Conservation (phyloP, 2,329 filamentous ascomycete genomes). For the Claviceps sorghi region DNA sequence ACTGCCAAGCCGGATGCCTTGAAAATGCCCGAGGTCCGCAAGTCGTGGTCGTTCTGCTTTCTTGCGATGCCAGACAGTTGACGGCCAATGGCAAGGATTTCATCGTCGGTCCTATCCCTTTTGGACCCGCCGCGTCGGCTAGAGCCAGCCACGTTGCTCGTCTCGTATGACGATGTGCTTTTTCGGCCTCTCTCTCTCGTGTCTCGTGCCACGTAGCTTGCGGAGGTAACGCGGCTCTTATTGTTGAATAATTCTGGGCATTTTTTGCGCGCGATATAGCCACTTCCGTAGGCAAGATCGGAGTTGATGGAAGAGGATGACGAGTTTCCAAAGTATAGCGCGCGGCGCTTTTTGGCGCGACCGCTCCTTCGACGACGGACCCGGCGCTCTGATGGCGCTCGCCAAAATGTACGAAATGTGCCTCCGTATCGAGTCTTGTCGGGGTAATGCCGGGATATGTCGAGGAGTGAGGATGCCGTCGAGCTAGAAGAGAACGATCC, state of each 20-base stretch:
- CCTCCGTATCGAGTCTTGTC: conserved; percentile 34
- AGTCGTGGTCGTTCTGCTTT: conserved; percentile 35
- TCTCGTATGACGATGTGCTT: not conserved
- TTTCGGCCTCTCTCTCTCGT: not conserved
- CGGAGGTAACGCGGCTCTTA: conserved; percentile 2
- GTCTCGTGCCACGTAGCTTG: not conserved
- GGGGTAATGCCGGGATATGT: conserved; percentile 45
- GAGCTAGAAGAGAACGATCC: conserved; percentile 31
- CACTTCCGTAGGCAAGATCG: conserved; percentile 53
- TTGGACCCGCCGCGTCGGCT: conserved; percentile 6
- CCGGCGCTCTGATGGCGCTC: conserved; percentile 40
- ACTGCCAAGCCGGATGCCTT: conserved; percentile 17
- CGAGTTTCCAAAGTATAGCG: conserved; percentile 45
- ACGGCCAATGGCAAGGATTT: conserved; percentile 41
- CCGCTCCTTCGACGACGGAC: conserved; percentile 23
- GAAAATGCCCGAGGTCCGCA: conserved; percentile 23
- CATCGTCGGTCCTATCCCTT: conserved; percentile 35
- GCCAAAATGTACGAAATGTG: conserved; percentile 49
- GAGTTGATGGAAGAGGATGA: conserved; percentile 54
- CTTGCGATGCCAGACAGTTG: conserved; percentile 38
- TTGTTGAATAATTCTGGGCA: conserved; percentile 12
- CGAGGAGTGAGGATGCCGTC: conserved; percentile 45
- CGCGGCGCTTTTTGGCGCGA: conserved; percentile 34
- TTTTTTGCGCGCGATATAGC: conserved; percentile 33
- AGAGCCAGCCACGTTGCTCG: not conserved